These are phyloP conservation scores for Sporothrix schenckii DNA, from an alignment of 2,329 filamentous ascomycete genomes.

Conservation along the genomic window DNA sequence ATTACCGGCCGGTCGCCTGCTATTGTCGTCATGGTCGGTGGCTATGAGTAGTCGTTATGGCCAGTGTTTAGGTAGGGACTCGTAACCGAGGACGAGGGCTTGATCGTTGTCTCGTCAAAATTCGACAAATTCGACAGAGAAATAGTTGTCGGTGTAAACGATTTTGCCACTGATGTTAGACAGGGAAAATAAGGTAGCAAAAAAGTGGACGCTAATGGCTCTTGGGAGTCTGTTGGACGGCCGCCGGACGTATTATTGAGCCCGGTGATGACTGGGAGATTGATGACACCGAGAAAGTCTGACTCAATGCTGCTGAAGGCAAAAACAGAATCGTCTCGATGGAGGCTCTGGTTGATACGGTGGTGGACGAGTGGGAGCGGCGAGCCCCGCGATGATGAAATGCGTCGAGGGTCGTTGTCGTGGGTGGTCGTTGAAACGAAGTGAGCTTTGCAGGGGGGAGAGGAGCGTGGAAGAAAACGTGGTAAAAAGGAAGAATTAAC, in stretches of 20 bases:
- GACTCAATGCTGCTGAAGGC: background rate
- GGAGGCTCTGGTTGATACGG: background rate
- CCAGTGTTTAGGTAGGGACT: background rate
- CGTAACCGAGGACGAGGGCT: background rate
- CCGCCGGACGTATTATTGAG: conserved; percentile 7
- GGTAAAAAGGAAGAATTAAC: background rate
- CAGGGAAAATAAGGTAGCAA: conserved; percentile 5
- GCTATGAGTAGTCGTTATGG: background rate
- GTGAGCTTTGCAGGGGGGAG: background rate
- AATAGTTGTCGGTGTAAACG: background rate
- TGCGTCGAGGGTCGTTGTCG: conserved; percentile 15
- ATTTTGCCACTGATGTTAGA: conserved; percentile 10
- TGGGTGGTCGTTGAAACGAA: background rate
- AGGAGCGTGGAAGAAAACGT: background rate
- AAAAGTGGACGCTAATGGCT: conserved; percentile 10
- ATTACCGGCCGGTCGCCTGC: conserved; percentile 45
- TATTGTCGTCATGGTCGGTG: conserved; percentile 54
- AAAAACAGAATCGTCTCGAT: background rate
- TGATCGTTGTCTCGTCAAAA: background rate
- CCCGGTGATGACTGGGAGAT: background rate
- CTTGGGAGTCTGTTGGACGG: background rate
- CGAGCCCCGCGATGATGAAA: conserved; percentile 23
- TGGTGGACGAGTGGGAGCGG: conserved; percentile 11
- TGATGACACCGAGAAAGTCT: background rate
- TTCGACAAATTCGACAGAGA: background rate